A percentile compares a stretch with the other conserved stretches of the same genome.
Evolutionary conservation across 2,329 filamentous ascomycete genomes (phyloP).

Genomic region (Fusarium continuum): DNA sequence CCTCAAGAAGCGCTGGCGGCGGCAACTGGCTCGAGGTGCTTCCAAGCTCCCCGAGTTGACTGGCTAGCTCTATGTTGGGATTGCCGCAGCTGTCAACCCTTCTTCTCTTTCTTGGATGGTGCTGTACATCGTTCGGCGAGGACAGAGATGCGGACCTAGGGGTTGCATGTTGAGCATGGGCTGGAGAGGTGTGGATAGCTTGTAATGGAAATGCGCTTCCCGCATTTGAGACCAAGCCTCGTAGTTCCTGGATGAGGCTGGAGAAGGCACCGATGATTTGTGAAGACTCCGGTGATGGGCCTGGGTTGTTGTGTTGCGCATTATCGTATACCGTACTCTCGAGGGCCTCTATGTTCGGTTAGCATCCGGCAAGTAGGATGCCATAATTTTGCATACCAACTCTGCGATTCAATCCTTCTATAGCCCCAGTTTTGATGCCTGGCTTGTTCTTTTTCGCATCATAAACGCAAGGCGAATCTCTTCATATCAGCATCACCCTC

Average conservation of each 20-base stretch:
- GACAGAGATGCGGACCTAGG: background rate
- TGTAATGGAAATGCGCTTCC: background rate
- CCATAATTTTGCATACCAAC: constrained; percentile 9
- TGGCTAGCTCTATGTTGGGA: constrained; percentile 35
- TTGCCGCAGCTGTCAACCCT: constrained; percentile 37
- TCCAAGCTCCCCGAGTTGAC: constrained; percentile 22
- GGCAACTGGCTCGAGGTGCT: constrained; percentile 15
- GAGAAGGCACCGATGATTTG: constrained; percentile 29
- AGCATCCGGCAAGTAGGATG: background rate
- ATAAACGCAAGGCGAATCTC: constrained; percentile 27
- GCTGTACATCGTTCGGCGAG: background rate
- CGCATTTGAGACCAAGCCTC: constrained; percentile 15
- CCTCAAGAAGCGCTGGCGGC: constrained; percentile 29
- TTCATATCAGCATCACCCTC: background rate
- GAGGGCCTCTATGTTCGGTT: constrained; percentile 17
- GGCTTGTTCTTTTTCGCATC: constrained; percentile 31
- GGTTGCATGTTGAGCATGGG: background rate
- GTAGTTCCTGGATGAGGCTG: constrained; percentile 28
- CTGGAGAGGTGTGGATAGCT: background rate
- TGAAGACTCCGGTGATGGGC: constrained; percentile 1
- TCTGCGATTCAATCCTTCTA: constrained; percentile 23
- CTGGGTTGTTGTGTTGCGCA: background rate
- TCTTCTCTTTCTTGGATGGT: constrained; percentile 24
- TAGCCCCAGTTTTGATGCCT: constrained; percentile 26
- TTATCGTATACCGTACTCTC: constrained; percentile 26